Evolutionary conservation across 108 stramenopile genomes (phyloP).

Genomic region (Fistulifera solaris): DNA sequence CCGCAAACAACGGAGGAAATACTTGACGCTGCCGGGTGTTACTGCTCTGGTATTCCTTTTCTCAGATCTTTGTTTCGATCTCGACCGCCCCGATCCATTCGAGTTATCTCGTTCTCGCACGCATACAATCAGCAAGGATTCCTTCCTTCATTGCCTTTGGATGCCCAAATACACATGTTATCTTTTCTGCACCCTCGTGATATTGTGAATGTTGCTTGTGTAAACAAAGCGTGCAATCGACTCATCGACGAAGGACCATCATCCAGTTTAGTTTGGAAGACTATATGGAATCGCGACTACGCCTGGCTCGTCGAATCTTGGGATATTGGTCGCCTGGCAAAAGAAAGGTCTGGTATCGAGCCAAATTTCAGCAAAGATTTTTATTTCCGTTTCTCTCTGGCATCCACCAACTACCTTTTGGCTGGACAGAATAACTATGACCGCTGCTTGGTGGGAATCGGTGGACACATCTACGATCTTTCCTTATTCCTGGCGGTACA

Average conservation of each 20-base stretch:
- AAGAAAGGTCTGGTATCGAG: slow-evolving; percentile 30
- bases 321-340: slow-evolving; percentile 51
- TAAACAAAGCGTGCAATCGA: slow-evolving; percentile 13
- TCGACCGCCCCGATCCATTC: background rate
- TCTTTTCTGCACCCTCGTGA: slow-evolving; percentile 66
- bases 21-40: background rate
- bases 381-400: slow-evolving; percentile 64
- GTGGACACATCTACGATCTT: slow-evolving; percentile 85
- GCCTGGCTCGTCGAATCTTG: slow-evolving; percentile 55
- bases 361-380: slow-evolving; percentile 42
- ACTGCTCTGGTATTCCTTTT: too few relatives aligned
- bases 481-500: slow-evolving; percentile 81
- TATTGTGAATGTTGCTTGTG: slow-evolving; percentile 51
- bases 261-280: slow-evolving; percentile 44
- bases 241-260: slow-evolving; percentile 18
- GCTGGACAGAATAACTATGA: slow-evolving; percentile 57
- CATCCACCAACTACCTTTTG: slow-evolving; percentile 61
- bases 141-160: slow-evolving; percentile 26
- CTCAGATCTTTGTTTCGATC: too few relatives aligned
- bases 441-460: slow-evolving; percentile 77
- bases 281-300: slow-evolving; percentile 65
- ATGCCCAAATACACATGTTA: slow-evolving; percentile 52
- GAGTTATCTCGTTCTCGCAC: background rate
- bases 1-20: background rate
- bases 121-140: background rate